Evolutionary conservation across 2,329 filamentous ascomycete genomes (phyloP), one percentile per base, ranked within the genome.

Genomic region (Aaosphaeria arxii): DNA sequence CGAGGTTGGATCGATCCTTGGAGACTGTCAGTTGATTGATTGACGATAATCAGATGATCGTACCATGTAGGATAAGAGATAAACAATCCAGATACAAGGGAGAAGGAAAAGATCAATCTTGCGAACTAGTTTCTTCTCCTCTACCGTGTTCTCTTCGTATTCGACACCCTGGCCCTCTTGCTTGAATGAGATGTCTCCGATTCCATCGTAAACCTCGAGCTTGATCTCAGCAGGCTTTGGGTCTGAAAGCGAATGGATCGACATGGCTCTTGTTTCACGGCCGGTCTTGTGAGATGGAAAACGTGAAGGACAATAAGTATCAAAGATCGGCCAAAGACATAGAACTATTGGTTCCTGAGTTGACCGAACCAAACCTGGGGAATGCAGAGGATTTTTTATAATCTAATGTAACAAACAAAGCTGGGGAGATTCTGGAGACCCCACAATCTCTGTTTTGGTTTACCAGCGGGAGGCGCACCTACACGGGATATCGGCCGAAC

Each of bases 1-100:
- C 55, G 38, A 61, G 51, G 43, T 61, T 61, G n/a, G 56, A 59
- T 17, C 62, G 51, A 44, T 64, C 61, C 33, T 36, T 11, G 9
- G 13, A 9, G 33, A 33, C 62, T 71, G 17, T 24, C 17, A 24
- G 17, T 24, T 24, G 17, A 24, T 24, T 24, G 17, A 24, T 24
- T 24, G 17, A 24, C 17, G 17, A 24, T 24, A 24, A 24, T 4
- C 9, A 11, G 17, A 11, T 17, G 6, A 29, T 30, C 11, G 13
- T 33, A 33, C 13, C n/a, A 44, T 30, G n/a, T 44, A 44, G 6
- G 43, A 11, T 7, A 44, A 32, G n/a, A 44, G 43, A 28, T 50
- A 50, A 5, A 50, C n/a, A 28, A 50, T 30, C 48, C 48, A 50
- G 13, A 50, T 47, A 9, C 43, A 47, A 7, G 48, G 48, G 43